Conservation (phyloP, 1,139 yeast species). For the Ogataea hybrid region DNA sequence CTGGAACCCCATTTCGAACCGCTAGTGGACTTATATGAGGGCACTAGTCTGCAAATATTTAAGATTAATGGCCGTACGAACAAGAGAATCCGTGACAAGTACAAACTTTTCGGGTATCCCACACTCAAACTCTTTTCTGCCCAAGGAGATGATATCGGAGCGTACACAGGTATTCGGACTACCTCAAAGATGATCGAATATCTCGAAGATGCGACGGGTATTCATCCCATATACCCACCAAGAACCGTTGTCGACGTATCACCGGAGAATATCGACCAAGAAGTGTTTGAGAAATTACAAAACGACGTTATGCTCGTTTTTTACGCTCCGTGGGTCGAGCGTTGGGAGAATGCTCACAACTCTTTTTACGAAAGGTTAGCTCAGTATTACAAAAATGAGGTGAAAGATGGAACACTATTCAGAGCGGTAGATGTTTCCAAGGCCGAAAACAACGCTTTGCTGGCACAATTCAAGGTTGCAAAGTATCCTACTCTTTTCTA, state of each 20-base stretch:
- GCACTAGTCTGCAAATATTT: conserved; percentile 25
- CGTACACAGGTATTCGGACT: conserved; percentile 21
- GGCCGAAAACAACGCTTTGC: conserved; percentile 16
- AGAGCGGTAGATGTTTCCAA: conserved; percentile 22
- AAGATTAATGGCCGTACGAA: conserved; percentile 25
- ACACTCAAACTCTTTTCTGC: conserved; percentile 23
- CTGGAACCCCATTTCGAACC: conserved; percentile 41
- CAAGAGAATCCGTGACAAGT: conserved; percentile 19
- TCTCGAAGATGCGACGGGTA: conserved; percentile 23
- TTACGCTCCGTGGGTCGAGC: conserved; percentile 22
- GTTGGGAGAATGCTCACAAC: conserved; percentile 24
- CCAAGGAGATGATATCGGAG: conserved; percentile 23
- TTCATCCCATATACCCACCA: conserved; percentile 23
- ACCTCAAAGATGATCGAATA: conserved; percentile 24
- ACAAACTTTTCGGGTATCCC: conserved; percentile 25
- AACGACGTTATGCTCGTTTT: conserved; percentile 24
- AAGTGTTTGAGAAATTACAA: conserved; percentile 10
- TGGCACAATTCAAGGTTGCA: conserved; percentile 17
- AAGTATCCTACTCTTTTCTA: conserved; percentile 25
- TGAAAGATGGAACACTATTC: conserved; percentile 19
- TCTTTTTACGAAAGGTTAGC: conserved; percentile 27
- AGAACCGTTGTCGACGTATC: conserved; percentile 17
- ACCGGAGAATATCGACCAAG: conserved; percentile 12
- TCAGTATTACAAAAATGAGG: conserved; percentile 16
- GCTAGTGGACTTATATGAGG: conserved; percentile 27